These are phyloP conservation scores for Moesziomyces sp. DNA, from an alignment of 1,284 basidiomycete genomes.

Conservation along the genomic window DNA sequence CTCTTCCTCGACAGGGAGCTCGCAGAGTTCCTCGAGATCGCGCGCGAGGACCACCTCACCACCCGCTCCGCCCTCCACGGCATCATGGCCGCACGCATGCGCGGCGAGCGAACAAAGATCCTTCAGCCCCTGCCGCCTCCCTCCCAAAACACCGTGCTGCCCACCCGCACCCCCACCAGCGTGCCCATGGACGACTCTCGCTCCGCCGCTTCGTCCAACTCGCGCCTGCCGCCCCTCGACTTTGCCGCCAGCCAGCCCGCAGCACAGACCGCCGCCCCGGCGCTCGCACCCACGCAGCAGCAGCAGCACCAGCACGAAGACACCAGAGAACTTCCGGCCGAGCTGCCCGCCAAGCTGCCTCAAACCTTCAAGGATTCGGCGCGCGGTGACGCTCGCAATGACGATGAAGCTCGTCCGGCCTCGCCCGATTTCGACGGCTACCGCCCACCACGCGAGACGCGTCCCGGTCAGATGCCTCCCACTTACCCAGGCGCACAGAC, in stretches of 20 bases:
- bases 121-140: constrained; percentile 61
- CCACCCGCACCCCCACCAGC: constrained; percentile 1
- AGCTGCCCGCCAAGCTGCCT: constrained; percentile 12
- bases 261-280: constrained; percentile 5
- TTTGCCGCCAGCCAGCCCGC: constrained; percentile 21
- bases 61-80: constrained; percentile 59
- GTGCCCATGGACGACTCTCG: constrained; percentile 12
- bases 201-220: constrained; percentile 9
- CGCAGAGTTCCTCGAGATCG: constrained; percentile 81
- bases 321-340: constrained; percentile 9
- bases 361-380: constrained; percentile 29
- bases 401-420: constrained; percentile 6
- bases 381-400: constrained; percentile 13
- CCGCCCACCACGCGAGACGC: constrained; percentile 15
- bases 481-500: constrained; percentile 3
- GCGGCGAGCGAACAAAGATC: constrained; percentile 64
- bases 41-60: constrained; percentile 73
- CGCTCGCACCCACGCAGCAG: constrained; percentile 1
- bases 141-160: constrained; percentile 15
- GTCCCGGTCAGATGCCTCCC: constrained; percentile 13
- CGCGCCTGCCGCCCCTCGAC: constrained; percentile 49
- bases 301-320: constrained; percentile 3
- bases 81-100: constrained; percentile 66
- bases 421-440: constrained; percentile 22
- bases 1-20: constrained; percentile 89